phyloP scores from a whole-genome alignment of 352 stramenopile species.

The Pythium rhizo-oryzae region DNA sequence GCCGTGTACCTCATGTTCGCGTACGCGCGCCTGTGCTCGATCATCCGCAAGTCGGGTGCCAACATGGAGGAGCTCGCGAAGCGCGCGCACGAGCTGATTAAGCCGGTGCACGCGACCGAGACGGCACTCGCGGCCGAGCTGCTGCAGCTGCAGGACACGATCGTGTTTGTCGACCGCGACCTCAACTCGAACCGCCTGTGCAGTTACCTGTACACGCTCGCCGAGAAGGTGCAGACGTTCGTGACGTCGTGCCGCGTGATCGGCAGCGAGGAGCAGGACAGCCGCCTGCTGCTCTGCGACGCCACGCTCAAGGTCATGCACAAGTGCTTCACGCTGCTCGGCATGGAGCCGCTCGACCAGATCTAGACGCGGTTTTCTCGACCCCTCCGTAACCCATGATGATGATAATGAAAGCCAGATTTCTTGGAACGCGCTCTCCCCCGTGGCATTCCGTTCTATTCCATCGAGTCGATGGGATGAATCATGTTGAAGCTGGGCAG shows the following conservation, averaged over 20 bases:
- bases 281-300: conserved; percentile 96
- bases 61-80: conserved; percentile 74
- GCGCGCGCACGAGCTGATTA: conserved; percentile 57
- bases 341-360: conserved; percentile 93
- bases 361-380: conserved; percentile 41
- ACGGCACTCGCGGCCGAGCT: conserved; percentile 94
- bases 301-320: conserved; percentile 96
- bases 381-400: conserved; percentile 53
- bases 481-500: not conserved
- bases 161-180: conserved; percentile 94
- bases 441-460: no score
- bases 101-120: conserved; percentile 84
- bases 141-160: conserved; percentile 95
- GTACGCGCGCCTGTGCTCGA: conserved; percentile 97
- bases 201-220: conserved; percentile 98
- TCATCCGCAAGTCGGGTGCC: conserved; percentile 94
- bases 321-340: conserved; percentile 92
- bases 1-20: conserved; percentile 99
- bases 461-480: not conserved
- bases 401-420: conserved; percentile 26
- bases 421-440: no score
- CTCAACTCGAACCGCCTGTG: conserved; percentile 98
- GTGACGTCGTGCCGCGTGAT: conserved; percentile 98
- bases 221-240: conserved; percentile 98
- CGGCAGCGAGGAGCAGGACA: conserved; percentile 94